Percentiles rank a stretch among this genome's conserved stretches.
These are phyloP conservation scores for Bimuria novae-zelandiae DNA, from an alignment of 2,329 filamentous ascomycete genomes.

Conservation along the genomic window DNA sequence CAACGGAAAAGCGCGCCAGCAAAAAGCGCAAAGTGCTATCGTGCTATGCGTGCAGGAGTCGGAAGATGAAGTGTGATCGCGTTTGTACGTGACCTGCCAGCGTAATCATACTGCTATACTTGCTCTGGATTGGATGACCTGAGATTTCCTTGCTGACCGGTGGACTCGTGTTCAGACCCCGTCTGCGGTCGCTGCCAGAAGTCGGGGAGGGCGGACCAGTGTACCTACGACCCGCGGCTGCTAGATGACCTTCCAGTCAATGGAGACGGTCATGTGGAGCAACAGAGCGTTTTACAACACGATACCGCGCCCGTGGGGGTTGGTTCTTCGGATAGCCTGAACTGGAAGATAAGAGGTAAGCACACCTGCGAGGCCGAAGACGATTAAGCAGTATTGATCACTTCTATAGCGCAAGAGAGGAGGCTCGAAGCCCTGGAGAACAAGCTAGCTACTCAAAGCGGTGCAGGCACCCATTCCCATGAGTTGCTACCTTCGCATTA, in stretches of 20 bases:
- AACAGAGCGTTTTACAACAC: slow-evolving; percentile 9
- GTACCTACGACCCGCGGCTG: slow-evolving; percentile 47
- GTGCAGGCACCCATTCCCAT: slow-evolving; percentile 12
- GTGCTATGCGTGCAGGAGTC: slow-evolving; percentile 52
- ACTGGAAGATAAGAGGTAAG: slow-evolving; percentile 29
- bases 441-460: slow-evolving; percentile 31
- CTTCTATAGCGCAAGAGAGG: slow-evolving; percentile 28
- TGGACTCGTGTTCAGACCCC: slow-evolving; percentile 30
- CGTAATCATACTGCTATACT: background rate
- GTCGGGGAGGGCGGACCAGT: slow-evolving; percentile 49
- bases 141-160: background rate
- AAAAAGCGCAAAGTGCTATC: slow-evolving; percentile 53
- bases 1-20: slow-evolving; percentile 46
- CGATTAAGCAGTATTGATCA: background rate
- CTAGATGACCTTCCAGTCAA: slow-evolving; percentile 36
- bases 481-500: slow-evolving; percentile 18
- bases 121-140: background rate
- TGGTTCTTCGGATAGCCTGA: slow-evolving; percentile 24
- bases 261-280: slow-evolving; percentile 29
- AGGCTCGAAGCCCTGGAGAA: slow-evolving; percentile 39
- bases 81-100: slow-evolving; percentile 21
- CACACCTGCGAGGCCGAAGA: background rate
- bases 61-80: slow-evolving; percentile 55
- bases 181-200: slow-evolving; percentile 52
- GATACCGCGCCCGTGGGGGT: slow-evolving; percentile 8